A percentile compares a stretch with the other conserved stretches of the same genome.
Evolutionary conservation across 106 monocot species (phyloP).

Genomic region (Platanthera guangdongensis): DNA sequence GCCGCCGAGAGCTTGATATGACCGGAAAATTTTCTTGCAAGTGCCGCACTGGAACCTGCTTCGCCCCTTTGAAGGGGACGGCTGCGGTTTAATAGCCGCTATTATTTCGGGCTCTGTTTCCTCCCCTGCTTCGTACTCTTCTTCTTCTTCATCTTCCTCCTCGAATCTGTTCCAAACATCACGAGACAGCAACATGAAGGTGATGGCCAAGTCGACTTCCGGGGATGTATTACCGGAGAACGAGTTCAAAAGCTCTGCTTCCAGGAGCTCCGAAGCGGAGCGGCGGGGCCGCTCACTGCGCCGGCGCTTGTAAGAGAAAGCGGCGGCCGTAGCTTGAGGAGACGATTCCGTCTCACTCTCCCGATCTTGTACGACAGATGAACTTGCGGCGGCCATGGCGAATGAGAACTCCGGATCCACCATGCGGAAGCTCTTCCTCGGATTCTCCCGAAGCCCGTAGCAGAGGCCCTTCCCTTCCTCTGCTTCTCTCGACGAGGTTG

Average conservation of each 20-base stretch:
- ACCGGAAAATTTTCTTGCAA: constrained; percentile 65
- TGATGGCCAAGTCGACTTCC: constrained; percentile 64
- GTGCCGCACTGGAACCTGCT: constrained; percentile 42
- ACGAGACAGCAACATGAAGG: constrained; percentile 67
- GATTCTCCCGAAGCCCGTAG: constrained; percentile 67
- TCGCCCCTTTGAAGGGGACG: constrained; percentile 7
- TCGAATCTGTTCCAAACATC: constrained; percentile 30
- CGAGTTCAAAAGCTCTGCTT: constrained; percentile 45
- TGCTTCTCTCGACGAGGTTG: constrained; percentile 12
- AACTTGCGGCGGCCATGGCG: constrained; percentile 4
- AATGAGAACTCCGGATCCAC: constrained; percentile 47
- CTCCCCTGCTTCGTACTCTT: background rate
- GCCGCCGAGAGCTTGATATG: constrained; percentile 51
- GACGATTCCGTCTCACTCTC: constrained; percentile 73
- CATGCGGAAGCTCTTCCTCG: constrained; percentile 50
- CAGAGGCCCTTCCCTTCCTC: constrained; percentile 6
- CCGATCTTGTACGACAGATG: constrained; percentile 41
- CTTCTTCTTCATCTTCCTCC: background rate
- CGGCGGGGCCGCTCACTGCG: constrained; percentile 9
- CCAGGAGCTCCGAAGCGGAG: constrained; percentile 5
- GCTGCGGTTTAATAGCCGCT: background rate
- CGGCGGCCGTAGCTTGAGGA: constrained; percentile 18
- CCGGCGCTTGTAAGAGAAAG: constrained; percentile 18
- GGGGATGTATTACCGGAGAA: constrained; percentile 42
- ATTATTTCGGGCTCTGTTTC: background rate